Percentiles rank a stretch among this genome's conserved stretches.
phyloP scores from a whole-genome alignment of 768 basidiomycete species.

The Leccinum uliginosum region DNA sequence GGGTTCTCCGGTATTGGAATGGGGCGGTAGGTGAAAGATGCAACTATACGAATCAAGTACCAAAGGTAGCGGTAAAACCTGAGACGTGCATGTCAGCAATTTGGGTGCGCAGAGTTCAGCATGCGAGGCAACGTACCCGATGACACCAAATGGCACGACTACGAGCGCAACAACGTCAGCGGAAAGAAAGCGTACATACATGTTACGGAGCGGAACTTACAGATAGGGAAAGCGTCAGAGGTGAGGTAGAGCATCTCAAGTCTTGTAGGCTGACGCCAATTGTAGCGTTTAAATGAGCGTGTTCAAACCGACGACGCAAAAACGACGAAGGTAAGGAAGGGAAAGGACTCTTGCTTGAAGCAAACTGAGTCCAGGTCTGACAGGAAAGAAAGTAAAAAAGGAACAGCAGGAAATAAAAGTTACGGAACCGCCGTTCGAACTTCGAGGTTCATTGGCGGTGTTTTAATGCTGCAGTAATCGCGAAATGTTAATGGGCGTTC shows the following conservation, averaged over 20 bases:
- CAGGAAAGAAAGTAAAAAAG: background rate
- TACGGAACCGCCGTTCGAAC: background rate
- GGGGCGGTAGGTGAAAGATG: slow-evolving; percentile 79
- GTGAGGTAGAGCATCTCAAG: slow-evolving; percentile 78
- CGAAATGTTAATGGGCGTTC: too few species aligned
- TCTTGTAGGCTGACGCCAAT: background rate
- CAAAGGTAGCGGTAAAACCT: slow-evolving; percentile 94
- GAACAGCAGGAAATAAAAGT: background rate
- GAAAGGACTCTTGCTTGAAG: background rate
- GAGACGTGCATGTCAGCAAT: slow-evolving; percentile 6
- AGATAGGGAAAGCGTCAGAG: slow-evolving; percentile 86
- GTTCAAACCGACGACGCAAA: slow-evolving; percentile 5
- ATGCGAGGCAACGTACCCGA: slow-evolving; percentile 52
- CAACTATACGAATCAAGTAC: slow-evolving; percentile 82
- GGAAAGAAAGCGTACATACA: background rate
- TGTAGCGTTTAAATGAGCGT: slow-evolving; percentile 12
- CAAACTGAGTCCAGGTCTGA: background rate
- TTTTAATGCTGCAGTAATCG: background rate
- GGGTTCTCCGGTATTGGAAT: slow-evolving; percentile 87
- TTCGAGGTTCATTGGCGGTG: background rate
- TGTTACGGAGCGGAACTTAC: slow-evolving; percentile 44
- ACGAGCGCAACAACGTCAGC: slow-evolving; percentile 8
- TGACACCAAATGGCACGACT: slow-evolving; percentile 90
- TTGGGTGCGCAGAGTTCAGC: background rate
- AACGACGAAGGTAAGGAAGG: slow-evolving; percentile 4